Percentiles rank a stretch among this genome's conserved stretches.
Conservation (phyloP, 306 rosid genomes). For the Cicer cuneatum region DNA sequence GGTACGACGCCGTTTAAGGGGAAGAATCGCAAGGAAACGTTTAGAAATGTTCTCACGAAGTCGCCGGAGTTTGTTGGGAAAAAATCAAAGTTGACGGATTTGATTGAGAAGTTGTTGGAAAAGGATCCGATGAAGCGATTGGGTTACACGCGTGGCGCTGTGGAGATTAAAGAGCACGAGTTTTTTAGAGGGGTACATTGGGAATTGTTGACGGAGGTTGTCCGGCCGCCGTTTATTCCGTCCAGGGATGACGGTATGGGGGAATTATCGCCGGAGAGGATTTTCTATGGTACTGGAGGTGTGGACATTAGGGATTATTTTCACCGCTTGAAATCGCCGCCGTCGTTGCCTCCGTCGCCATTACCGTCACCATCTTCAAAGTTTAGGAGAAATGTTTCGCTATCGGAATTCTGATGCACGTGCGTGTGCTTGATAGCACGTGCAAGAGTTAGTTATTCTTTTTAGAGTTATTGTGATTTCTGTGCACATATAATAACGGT, state of each 20-base stretch:
- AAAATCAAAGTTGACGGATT: conserved; percentile 62
- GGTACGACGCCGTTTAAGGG: conserved; percentile 95
- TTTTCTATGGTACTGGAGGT: neutral
- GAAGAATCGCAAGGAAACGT: conserved; percentile 80
- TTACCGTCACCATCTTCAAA: conserved; percentile 45
- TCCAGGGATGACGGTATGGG: conserved; percentile 49
- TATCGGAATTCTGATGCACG: conserved; percentile 59
- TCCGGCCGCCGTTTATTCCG: conserved; percentile 85
- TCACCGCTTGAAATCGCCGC: conserved; percentile 56
- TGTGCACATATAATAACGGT: conserved; percentile 57
- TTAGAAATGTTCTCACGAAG: conserved; percentile 66
- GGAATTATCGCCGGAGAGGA: neutral
- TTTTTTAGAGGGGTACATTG: conserved; percentile 82
- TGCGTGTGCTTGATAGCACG: conserved; percentile 41
- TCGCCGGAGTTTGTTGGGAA: conserved; percentile 80
- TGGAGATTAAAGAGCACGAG: conserved; percentile 77
- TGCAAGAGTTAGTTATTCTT: conserved; percentile 48
- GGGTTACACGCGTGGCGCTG: conserved; percentile 80
- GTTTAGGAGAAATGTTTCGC: conserved; percentile 43
- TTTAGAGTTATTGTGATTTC: conserved; percentile 6
- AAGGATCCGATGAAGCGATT: conserved; percentile 81
- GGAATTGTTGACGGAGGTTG: conserved; percentile 73
- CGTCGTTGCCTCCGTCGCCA: conserved; percentile 70
- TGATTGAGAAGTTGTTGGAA: conserved; percentile 67
- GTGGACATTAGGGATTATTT: conserved; percentile 62